These are phyloP conservation scores for Clonostachys solani DNA, from an alignment of 2,329 filamentous ascomycete species.

Conservation along the genomic window DNA sequence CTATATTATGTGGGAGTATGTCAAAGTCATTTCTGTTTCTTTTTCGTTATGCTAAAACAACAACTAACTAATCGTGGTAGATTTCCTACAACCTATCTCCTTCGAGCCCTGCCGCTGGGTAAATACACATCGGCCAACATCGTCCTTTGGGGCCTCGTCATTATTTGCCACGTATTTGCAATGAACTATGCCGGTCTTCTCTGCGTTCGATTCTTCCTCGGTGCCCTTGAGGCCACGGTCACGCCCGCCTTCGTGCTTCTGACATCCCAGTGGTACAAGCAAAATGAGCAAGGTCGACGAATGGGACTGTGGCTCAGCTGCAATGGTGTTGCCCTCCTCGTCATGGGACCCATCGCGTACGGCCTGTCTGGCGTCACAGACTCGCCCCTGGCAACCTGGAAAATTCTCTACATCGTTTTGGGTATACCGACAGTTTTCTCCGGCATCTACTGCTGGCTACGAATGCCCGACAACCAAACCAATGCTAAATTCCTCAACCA, in stretches of 20 bases:
- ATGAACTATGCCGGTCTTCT: constrained; percentile 12
- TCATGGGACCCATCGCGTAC: constrained; percentile 11
- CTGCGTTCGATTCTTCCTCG: constrained; percentile 13
- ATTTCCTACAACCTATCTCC: constrained; percentile 28
- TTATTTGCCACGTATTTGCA: constrained; percentile 11
- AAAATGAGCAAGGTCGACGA: constrained; percentile 23
- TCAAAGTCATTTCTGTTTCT: neutral
- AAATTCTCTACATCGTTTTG: constrained; percentile 17
- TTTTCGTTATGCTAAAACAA: neutral
- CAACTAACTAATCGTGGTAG: neutral
- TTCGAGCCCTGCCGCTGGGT: constrained; percentile 23
- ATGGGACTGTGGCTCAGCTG: constrained; percentile 14
- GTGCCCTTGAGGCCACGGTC: constrained; percentile 15
- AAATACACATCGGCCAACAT: constrained; percentile 27
- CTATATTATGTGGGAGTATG: neutral
- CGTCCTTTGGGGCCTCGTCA: constrained; percentile 31
- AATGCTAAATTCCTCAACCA: constrained; percentile 49
- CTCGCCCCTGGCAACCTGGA: constrained; percentile 9
- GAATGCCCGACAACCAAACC: constrained; percentile 60
- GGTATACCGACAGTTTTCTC: constrained; percentile 16
- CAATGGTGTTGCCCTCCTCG: constrained; percentile 11
- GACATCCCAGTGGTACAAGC: constrained; percentile 16
- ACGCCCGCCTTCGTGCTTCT: constrained; percentile 16
- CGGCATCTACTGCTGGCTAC: constrained; percentile 17
- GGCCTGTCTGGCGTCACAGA: constrained; percentile 9